These are phyloP conservation scores for Claviceps arundinis DNA, from an alignment of 2,329 filamentous ascomycete species.

Conservation along the genomic window DNA sequence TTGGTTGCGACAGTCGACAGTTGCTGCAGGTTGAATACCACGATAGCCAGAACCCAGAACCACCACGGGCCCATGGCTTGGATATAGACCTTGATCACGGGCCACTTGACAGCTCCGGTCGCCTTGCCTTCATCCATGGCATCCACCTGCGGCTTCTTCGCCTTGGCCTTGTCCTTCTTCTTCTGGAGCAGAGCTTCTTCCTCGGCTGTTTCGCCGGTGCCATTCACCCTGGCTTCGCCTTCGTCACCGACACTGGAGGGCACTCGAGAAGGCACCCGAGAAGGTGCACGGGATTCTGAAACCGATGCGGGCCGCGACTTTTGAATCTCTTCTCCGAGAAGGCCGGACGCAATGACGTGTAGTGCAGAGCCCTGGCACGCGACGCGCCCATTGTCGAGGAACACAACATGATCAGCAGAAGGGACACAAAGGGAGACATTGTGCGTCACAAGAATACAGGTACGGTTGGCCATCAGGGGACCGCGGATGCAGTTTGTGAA, in stretches of 20 bases:
- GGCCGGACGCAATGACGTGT: slow-evolving; percentile 74
- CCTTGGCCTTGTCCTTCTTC: slow-evolving; percentile 19
- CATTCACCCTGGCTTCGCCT: slow-evolving; percentile 42
- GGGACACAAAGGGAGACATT: slow-evolving; percentile 83
- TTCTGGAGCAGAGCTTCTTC: slow-evolving; percentile 35
- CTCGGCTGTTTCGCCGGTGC: slow-evolving; percentile 30
- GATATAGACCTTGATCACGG: slow-evolving; percentile 77
- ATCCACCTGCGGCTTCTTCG: slow-evolving; percentile 34
- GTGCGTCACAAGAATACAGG: slow-evolving; percentile 91
- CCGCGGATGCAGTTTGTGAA: slow-evolving; percentile 87
- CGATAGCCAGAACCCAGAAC: slow-evolving; percentile 71
- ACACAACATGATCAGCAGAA: slow-evolving; percentile 64
- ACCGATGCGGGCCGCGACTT: slow-evolving; percentile 60
- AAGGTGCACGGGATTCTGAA: slow-evolving; percentile 59
- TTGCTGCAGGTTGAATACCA: slow-evolving; percentile 73
- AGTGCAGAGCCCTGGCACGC: slow-evolving; percentile 61
- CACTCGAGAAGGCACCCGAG: slow-evolving; percentile 63
- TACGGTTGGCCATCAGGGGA: slow-evolving; percentile 74
- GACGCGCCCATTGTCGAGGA: slow-evolving; percentile 78
- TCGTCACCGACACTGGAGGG: slow-evolving; percentile 58
- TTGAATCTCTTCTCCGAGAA: slow-evolving; percentile 71
- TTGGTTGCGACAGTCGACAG: slow-evolving; percentile 77
- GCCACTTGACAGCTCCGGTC: slow-evolving; percentile 74
- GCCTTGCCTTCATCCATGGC: slow-evolving; percentile 66
- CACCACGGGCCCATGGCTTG: slow-evolving; percentile 89